Evolutionary conservation across 768 basidiomycete species (phyloP).

Genomic region (Boletus reticuloceps): DNA sequence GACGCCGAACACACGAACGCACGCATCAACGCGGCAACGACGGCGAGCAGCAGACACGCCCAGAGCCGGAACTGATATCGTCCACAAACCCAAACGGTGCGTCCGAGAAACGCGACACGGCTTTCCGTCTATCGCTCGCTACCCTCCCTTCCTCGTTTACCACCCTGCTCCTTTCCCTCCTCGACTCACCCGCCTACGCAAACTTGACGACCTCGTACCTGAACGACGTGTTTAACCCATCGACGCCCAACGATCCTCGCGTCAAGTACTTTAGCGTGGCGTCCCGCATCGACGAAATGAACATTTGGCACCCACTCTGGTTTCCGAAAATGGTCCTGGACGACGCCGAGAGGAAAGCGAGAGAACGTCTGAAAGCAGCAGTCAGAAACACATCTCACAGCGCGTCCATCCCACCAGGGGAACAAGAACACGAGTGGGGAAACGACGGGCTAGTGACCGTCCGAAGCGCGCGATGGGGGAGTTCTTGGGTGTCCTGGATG

Average conservation of each 20-base stretch:
- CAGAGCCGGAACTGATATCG: background rate
- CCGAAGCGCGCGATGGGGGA: slow-evolving; percentile 97
- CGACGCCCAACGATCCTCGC: slow-evolving; percentile 69
- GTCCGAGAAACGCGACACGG: slow-evolving; percentile 29
- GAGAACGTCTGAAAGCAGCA: slow-evolving; percentile 41
- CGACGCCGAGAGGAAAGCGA: slow-evolving; percentile 65
- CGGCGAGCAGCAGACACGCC: background rate
- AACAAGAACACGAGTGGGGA: slow-evolving; percentile 60
- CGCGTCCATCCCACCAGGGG: slow-evolving; percentile 41
- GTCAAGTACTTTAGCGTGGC: slow-evolving; percentile 95
- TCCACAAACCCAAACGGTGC: background rate
- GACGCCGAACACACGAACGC: slow-evolving; percentile 46
- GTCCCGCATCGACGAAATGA: slow-evolving; percentile 63
- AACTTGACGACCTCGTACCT: slow-evolving; percentile 88
- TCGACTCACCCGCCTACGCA: slow-evolving; percentile 96
- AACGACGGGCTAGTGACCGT: slow-evolving; percentile 93
- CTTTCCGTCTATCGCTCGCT: slow-evolving; percentile 50
- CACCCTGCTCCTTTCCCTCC: slow-evolving; percentile 78
- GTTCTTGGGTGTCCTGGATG: slow-evolving; percentile 86
- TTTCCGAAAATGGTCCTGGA: slow-evolving; percentile 93
- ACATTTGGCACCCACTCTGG: slow-evolving; percentile 94
- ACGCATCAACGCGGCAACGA: slow-evolving; percentile 1
- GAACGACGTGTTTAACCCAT: slow-evolving; percentile 76
- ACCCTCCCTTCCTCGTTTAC: slow-evolving; percentile 82
- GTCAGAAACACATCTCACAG: slow-evolving; percentile 1